Evolutionary conservation across 768 basidiomycete species (phyloP).

Genomic region (Amanita brunnescens): DNA sequence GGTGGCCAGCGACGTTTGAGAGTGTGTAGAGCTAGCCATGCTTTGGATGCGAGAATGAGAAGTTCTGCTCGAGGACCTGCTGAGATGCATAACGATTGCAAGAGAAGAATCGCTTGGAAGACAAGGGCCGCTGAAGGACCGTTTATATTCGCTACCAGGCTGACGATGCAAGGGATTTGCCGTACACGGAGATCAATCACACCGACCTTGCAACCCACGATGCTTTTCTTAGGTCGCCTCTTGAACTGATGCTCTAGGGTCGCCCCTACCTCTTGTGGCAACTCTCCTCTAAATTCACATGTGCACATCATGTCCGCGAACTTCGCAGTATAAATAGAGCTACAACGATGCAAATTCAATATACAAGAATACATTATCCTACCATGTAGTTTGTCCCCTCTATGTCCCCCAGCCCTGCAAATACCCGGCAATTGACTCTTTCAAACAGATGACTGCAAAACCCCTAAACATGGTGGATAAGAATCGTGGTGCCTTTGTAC

Average conservation of each 20-base stretch:
- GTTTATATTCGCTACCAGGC: not conserved
- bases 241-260: not conserved
- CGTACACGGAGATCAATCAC: not conserved
- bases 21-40: conserved; percentile 2
- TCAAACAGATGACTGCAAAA: conserved; percentile 40
- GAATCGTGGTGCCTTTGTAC: conserved; percentile 25
- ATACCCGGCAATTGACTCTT: conserved; percentile 4
- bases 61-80: not conserved
- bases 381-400: not conserved
- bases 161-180: not conserved
- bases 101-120: not conserved
- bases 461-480: conserved; percentile 59
- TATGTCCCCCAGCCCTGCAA: not conserved
- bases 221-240: not conserved
- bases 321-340: not conserved
- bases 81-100: not conserved
- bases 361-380: not conserved
- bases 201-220: not conserved
- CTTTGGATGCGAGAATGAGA: not conserved
- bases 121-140: not conserved
- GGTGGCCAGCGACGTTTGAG: conserved; percentile 1
- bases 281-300: not conserved
- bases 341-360: not conserved
- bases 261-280: not conserved
- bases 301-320: not conserved